These are phyloP conservation scores for Tylopilus subfusipes DNA, from an alignment of 768 basidiomycete species.

Conservation along the genomic window DNA sequence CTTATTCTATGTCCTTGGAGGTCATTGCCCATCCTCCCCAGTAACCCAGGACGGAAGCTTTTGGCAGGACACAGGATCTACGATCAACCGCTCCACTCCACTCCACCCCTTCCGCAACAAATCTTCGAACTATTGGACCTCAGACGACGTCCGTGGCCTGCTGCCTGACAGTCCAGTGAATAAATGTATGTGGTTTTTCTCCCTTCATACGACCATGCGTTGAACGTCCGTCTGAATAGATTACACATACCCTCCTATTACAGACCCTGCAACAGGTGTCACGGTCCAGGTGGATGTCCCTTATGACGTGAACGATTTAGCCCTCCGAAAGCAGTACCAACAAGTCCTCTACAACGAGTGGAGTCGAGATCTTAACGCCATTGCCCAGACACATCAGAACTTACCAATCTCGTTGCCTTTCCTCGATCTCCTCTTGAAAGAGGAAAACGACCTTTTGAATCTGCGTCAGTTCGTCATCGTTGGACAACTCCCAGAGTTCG, in stretches of 20 bases:
- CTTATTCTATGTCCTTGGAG: not conserved
- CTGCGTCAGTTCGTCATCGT: conserved; percentile 7
- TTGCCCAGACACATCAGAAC: not conserved
- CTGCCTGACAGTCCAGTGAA: not conserved
- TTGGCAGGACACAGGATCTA: not conserved
- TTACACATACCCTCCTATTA: conserved; percentile 19
- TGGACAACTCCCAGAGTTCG: conserved; percentile 12
- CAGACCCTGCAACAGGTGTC: not conserved
- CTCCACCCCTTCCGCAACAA: conserved; percentile 14
- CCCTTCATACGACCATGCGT: not conserved
- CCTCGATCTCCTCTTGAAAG: conserved; percentile 1
- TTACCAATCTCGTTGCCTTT: not conserved
- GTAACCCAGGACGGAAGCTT: not conserved
- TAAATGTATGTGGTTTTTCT: conserved; percentile 8
- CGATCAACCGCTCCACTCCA: not conserved
- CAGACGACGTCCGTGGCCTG: conserved; percentile 4
- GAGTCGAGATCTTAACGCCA: not conserved
- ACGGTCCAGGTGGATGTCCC: conserved; percentile 15
- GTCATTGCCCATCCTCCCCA: not conserved
- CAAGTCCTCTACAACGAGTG: not conserved
- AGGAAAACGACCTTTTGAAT: not conserved
- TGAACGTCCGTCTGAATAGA: conserved; percentile 1
- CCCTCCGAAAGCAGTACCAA: conserved; percentile 5
- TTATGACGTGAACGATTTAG: not conserved
- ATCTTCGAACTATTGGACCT: conserved; percentile 6